Evolutionary conservation across 1,284 basidiomycete genomes (phyloP).

Genomic region (Fomitopsis palustris): DNA sequence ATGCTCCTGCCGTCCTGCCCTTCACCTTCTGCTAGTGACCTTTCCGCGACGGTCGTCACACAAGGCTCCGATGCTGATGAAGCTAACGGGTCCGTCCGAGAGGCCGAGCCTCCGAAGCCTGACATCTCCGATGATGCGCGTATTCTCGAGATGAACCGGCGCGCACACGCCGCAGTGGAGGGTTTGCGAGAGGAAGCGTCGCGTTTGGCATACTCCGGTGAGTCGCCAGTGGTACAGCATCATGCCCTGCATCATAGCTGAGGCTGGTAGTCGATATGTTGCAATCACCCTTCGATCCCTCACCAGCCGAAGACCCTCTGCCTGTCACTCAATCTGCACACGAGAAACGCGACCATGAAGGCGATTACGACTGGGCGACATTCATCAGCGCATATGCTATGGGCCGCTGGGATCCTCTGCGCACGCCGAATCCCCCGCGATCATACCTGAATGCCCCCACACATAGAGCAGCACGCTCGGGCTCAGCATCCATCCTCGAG

Average conservation of each 20-base stretch:
- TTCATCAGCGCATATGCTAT: constrained; percentile 75
- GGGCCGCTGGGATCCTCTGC: constrained; percentile 80
- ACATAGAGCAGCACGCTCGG: constrained; percentile 9
- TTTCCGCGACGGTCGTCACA: constrained; percentile 12
- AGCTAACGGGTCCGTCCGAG: background rate
- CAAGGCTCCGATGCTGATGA: constrained; percentile 7
- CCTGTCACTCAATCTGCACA: constrained; percentile 18
- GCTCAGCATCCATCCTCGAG: background rate
- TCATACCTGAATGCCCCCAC: constrained; percentile 26
- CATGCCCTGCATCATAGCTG: constrained; percentile 1
- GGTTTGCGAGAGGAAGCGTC: constrained; percentile 28
- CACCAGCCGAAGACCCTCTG: constrained; percentile 23
- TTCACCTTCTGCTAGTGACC: constrained; percentile 15
- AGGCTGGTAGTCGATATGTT: constrained; percentile 18
- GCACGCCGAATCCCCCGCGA: constrained; percentile 65
- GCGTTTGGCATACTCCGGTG: constrained; percentile 25
- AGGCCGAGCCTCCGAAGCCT: background rate
- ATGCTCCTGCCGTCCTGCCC: constrained; percentile 22
- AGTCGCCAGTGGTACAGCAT: constrained; percentile 6
- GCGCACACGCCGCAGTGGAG: constrained; percentile 25
- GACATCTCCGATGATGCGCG: constrained; percentile 14
- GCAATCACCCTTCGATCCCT: constrained; percentile 28
- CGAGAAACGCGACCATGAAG: constrained; percentile 20
- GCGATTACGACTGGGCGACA: constrained; percentile 68
- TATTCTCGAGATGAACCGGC: constrained; percentile 27